Percentiles rank a stretch among this genome's conserved stretches.
phyloP scores from a whole-genome alignment of 176 grass and related monocot species.

The Carex parvula region DNA sequence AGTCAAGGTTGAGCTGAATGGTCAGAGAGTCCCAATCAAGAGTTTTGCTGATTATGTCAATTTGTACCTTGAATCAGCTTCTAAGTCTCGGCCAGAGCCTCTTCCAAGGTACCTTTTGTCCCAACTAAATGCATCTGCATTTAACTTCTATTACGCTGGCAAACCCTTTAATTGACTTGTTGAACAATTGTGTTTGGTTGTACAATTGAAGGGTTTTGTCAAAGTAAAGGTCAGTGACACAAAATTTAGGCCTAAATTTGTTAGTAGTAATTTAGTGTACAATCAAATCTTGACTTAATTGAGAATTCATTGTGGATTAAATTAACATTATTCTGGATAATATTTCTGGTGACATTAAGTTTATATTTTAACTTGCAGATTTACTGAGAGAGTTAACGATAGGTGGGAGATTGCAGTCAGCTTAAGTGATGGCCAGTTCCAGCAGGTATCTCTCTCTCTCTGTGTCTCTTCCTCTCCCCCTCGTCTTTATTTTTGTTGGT shows the following conservation, averaged over 20 bases:
- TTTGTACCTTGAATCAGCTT: slow-evolving; percentile 52
- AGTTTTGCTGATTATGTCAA: slow-evolving; percentile 61
- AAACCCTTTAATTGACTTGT: not conserved
- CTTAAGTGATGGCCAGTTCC: slow-evolving; percentile 90
- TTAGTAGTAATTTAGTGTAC: no score
- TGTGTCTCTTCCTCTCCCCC: not conserved
- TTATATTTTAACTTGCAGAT: slow-evolving; percentile 32
- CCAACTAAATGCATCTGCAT: not conserved
- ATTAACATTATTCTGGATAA: not conserved
- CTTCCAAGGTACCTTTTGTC: slow-evolving; percentile 37
- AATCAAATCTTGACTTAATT: not conserved
- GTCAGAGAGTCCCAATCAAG: slow-evolving; percentile 46
- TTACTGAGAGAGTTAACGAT: slow-evolving; percentile 55
- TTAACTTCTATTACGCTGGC: not conserved
- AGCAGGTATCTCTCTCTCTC: slow-evolving; percentile 43
- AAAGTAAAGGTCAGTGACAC: no score
- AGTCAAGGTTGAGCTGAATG: slow-evolving; percentile 87
- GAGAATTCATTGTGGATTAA: not conserved
- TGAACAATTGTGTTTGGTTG: not conserved
- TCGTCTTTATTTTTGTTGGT: not conserved
- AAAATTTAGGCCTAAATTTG: not conserved
- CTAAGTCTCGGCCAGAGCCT: slow-evolving; percentile 16
- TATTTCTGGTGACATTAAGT: not conserved
- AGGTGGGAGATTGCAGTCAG: slow-evolving; percentile 80
- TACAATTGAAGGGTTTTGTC: not conserved